These are phyloP conservation scores for Ustilago xerochloae DNA, from an alignment of 1,284 basidiomycete genomes.

Conservation along the genomic window DNA sequence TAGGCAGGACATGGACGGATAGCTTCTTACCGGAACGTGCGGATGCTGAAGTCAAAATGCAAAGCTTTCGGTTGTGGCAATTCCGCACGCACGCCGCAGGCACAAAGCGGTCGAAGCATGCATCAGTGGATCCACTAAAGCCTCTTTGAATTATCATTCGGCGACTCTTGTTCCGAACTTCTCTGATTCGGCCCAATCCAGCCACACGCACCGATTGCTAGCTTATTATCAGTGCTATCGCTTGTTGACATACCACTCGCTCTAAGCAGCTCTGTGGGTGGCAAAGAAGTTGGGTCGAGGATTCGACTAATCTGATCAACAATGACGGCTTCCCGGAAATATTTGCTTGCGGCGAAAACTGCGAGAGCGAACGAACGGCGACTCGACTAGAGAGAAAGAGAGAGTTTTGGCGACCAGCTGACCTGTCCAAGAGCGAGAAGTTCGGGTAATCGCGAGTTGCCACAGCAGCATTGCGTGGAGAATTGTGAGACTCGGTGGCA, in stretches of 20 bases:
- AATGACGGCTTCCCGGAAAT: no score
- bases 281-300: no score
- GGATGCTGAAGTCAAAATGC: neutral
- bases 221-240: neutral
- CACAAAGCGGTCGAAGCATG: neutral
- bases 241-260: neutral
- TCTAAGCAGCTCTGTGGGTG: neutral
- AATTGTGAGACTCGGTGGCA: neutral
- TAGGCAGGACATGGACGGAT: neutral
- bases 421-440: no score
- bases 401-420: neutral
- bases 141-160: neutral
- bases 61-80: constrained; percentile 13
- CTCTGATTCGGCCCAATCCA: neutral
- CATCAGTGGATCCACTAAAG: neutral
- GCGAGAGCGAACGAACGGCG: neutral
- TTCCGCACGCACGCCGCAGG: constrained; percentile 4
- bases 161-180: constrained; percentile 3
- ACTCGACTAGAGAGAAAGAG: neutral
- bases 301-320: no score
- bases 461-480: neutral
- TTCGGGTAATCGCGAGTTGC: neutral
- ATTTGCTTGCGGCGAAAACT: neutral
- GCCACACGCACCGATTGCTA: no score
- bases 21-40: neutral